Base-by-base conservation (phyloP, 2,329 filamentous ascomycete species). In the Penicillium sp. region DNA sequence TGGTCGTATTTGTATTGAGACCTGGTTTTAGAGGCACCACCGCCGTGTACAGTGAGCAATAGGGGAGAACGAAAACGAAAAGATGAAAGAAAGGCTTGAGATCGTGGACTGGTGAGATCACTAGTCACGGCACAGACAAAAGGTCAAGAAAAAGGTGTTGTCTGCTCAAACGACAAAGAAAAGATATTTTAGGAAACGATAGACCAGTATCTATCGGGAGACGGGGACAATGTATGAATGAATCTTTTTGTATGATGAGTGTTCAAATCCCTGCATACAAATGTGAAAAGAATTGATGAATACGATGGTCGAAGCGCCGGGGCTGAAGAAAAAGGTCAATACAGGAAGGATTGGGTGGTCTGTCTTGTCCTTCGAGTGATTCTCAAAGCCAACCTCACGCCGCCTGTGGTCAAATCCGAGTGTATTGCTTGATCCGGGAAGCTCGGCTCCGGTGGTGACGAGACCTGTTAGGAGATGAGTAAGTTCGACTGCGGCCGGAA, bases 211-310 rank as follows among this genome's bases (percentile, higher is more conserved):
- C 66, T 66, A 66, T 64, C 58, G 57, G 61, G 52, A 58, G 60
- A 59, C 64, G 57, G 52, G 61, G 61, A 60, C 59, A 58, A 64
- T 49, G 54, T 65, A 56, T 60, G 57, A 57, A 62, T 55, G 60
- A 55, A 61, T 57, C 65, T 57, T 60, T 68, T 67, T 62, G 63
- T 56, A 59, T 53, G 59, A 55, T 62, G 60, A 65, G 59, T 56
- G 54, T 57, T 62, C 60, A 62, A 49, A 56, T 59, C 64, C 65
- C 67, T 71, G 69, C 60, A 71, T 70, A 73, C 67, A 72, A 66
- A 68, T 62, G 57, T 66, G 67, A 58, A 63, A 49, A 64, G 65
- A 36, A 60, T 56, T 63, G 67, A 61, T 60, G 61, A 61, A 65
- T 70, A 72, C 66, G 71, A 66, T 54, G 52, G 54, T 18, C 55